Conservation (phyloP, 2,329 filamentous ascomycete genomes). For the Claviceps capensis region DNA sequence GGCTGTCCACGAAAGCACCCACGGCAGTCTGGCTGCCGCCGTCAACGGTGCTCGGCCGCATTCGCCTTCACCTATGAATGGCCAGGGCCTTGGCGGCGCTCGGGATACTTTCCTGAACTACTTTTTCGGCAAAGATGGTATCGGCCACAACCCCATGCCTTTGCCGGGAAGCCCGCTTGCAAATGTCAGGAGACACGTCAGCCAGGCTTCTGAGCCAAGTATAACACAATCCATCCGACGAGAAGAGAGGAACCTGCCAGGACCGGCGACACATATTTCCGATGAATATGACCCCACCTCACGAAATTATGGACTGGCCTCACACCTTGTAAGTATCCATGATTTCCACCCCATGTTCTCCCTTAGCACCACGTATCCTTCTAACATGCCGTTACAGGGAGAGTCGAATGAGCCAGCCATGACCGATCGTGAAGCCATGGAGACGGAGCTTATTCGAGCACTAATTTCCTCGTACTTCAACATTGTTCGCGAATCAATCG, state of each 20-base stretch:
- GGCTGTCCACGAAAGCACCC: constrained; percentile 55
- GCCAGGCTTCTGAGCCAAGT: constrained; percentile 64
- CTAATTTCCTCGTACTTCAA: constrained; percentile 98
- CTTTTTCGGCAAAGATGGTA: constrained; percentile 93
- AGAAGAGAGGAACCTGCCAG: constrained; percentile 43
- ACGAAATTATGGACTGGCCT: constrained; percentile 28
- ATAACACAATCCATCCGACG: constrained; percentile 75
- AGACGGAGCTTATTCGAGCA: constrained; percentile 91
- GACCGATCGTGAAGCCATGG: constrained; percentile 90
- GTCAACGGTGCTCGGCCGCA: constrained; percentile 43
- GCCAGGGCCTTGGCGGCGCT: constrained; percentile 46
- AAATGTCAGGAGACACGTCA: constrained; percentile 48
- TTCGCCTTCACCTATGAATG: constrained; percentile 41
- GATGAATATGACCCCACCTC: constrained; percentile 30
- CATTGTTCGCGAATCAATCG: constrained; percentile 96
- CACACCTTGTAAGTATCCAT: constrained; percentile 42
- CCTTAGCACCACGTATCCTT: no score
- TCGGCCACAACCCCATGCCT: constrained; percentile 23
- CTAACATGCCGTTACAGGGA: constrained; percentile 24
- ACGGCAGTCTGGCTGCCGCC: constrained; percentile 44
- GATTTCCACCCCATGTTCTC: not conserved
- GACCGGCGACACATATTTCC: constrained; percentile 28
- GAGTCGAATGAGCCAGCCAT: constrained; percentile 67
- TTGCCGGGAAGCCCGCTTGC: constrained; percentile 19
- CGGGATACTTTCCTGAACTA: constrained; percentile 94